phyloP scores from a whole-genome alignment of 2,329 filamentous ascomycete genomes.

The Pseudocercospora fuligena region DNA sequence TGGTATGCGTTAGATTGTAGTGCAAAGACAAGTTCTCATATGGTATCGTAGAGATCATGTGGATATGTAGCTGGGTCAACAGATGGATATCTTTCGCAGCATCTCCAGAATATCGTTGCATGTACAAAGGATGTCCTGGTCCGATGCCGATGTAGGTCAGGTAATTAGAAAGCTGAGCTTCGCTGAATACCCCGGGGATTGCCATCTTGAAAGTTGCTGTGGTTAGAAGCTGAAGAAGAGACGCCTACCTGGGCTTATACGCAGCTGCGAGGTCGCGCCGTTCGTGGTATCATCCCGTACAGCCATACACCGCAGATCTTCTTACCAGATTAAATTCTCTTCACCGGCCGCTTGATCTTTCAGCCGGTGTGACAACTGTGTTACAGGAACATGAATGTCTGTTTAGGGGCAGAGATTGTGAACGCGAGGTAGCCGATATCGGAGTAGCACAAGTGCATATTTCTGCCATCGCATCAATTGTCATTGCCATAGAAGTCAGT shows the following conservation, averaged over 20 bases:
- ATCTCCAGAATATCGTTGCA: conserved; percentile 17
- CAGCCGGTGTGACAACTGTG: background rate
- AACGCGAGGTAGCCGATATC: background rate
- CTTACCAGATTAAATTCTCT: background rate
- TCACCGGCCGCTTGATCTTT: background rate
- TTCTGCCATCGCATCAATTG: background rate
- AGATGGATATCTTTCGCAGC: conserved; percentile 18
- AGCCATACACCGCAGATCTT: no score
- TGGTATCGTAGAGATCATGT: conserved; percentile 51
- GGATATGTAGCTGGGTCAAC: conserved; percentile 25
- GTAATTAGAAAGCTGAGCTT: background rate
- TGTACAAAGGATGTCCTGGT: conserved; percentile 3
- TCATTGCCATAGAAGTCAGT: no score
- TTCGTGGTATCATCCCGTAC: no score
- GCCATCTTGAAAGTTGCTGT: background rate
- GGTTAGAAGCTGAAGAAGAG: background rate
- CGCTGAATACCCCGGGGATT: background rate
- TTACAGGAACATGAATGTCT: background rate
- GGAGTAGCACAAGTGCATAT: background rate
- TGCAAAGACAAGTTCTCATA: conserved; percentile 64
- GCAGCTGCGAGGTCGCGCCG: background rate
- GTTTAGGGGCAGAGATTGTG: background rate
- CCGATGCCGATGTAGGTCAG: conserved; percentile 5
- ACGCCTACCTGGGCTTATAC: background rate
- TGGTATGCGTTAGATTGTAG: conserved; percentile 52